Evolutionary conservation across 2,329 filamentous ascomycete genomes (phyloP), one percentile per base, ranked within the genome.

Genomic region (Fusarium austroafricanum): DNA sequence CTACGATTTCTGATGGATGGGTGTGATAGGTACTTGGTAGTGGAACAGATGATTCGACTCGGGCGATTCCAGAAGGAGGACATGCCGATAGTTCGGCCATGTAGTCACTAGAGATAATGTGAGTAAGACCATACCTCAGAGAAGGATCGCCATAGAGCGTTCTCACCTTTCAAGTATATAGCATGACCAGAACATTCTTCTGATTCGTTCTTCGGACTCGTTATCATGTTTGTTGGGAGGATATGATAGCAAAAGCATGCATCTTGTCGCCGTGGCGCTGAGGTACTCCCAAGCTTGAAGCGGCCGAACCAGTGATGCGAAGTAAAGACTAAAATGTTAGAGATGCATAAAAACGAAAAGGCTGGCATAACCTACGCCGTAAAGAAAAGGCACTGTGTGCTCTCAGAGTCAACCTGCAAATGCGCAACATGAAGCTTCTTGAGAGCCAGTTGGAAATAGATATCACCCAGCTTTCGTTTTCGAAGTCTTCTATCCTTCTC

Each of bases 171-270:
- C 84, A 0, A 86, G 76, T 12, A 86, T 83, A 55, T 85, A 86
- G 57, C 84, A 86, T 0, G 84, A 82, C 84, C 84, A 86, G 62
- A 86, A 86, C 52, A 86, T 85, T 2, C 84, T 76, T 15, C 81
- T 75, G 1, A 84, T 80, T 4, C 83, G 81, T 67, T 86, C 83
- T 37, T 80, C 75, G 5, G 83, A 81, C 61, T 84, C 79, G 0
- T 71, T 65, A 0, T 74, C 74, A 29, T 78, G 77, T 10, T 74
- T 76, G 5, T 67, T 72, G 0, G 75, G 73, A 3, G 78, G 77
- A 45, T 85, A 85, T 0, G 83, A 82, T 3, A 85, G 69, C 1
- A 86, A 76, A 2, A 85, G 72, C 3, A 84, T 80, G 55, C 84
- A 85, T 65, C 85, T 84, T 1, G 83, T 79, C 0, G 84, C 83